Base-by-base conservation (phyloP, 768 basidiomycete genomes). In the Trametes gibbosa region DNA sequence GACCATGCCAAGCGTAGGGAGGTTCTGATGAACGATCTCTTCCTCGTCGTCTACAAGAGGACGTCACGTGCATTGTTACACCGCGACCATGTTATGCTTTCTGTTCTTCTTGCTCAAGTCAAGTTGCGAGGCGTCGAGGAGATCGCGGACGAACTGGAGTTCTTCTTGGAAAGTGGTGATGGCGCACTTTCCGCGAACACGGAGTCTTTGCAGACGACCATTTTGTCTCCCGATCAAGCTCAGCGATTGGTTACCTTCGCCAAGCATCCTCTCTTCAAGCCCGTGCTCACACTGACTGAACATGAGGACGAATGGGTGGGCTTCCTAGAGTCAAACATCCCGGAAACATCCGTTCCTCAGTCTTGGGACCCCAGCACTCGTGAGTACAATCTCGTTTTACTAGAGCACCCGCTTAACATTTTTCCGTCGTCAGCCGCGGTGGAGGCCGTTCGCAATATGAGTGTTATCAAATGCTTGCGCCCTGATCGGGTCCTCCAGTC, bases 401-500 rank as follows among this genome's bases (percentile, higher is more conserved):
- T 51, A 17, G 24, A 47, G 7, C n/a, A 3, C 17, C 58, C 10
- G 19, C 61, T 52, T 70, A 27, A 72, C 53, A 43, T 41, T 61
- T n/a, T n/a, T 45, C 42, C 59, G 4, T 61, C 10, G 4, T 32
- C 29, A 89, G 94, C 84, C 63, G 83, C 88, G 50, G 75, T 87
- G 41, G 84, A 88, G 62, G 87, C 89, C 14, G 84, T 92, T 59
- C 86, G 92, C 21, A 77, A 83, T 21, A 79, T 94, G 56, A 76
- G 94, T 24, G 74, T 97, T 58, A 81, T 96, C 72, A 95, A 95
- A 73, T 96, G 89, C 71, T 80, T 99, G 72, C 84, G 96, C 48
- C 95, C 96, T 7, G 96, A 98, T 73, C 87, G 95, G 50, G 79
- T 98, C 13, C 75, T 95, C 46, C 93, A 93, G 70, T 87, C 92